Conservation (phyloP, 176 grass and related monocot genomes). For the Zoysia pacifica region DNA sequence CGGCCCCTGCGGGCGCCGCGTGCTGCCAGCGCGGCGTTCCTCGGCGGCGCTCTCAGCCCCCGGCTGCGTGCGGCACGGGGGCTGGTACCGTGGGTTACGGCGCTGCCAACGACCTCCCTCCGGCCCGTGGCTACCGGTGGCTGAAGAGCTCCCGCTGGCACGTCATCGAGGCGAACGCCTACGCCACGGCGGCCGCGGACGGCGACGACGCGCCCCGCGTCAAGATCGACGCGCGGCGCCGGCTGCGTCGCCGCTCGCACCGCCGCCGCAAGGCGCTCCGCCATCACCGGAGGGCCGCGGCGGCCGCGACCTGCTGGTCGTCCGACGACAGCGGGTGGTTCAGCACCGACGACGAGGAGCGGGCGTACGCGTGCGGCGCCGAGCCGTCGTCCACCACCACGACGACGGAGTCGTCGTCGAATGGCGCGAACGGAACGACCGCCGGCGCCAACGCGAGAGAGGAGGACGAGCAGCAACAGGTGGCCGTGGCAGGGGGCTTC, state of each 20-base stretch:
- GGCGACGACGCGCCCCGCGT: constrained; percentile 47
- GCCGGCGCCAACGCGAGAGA: background rate
- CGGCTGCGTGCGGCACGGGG: background rate
- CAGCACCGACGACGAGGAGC: constrained; percentile 62
- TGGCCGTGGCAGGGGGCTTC: constrained; percentile 54
- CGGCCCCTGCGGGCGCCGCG: background rate
- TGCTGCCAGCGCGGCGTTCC: constrained; percentile 35
- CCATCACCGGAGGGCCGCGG: constrained; percentile 33
- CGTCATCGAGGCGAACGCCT: constrained; percentile 52
- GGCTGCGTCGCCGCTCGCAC: constrained; percentile 36
- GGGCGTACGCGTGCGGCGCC: background rate
- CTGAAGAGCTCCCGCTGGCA: constrained; percentile 79
- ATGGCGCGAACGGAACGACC: constrained; percentile 19
- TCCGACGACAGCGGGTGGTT: constrained; percentile 85
- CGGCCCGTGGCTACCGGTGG: constrained; percentile 59
- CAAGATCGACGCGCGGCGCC: constrained; percentile 61
- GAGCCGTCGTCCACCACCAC: constrained; percentile 25
- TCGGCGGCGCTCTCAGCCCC: constrained; percentile 8
- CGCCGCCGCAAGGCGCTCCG: constrained; percentile 7
- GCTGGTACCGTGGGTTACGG: constrained; percentile 8
- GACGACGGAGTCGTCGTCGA: constrained; percentile 54
- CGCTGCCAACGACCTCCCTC: constrained; percentile 31
- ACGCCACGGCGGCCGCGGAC: constrained; percentile 13
- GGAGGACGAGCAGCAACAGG: background rate
- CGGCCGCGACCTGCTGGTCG: constrained; percentile 22